A percentile compares a stretch with the other conserved stretches of the same genome.
These are phyloP conservation scores for Sporobolus alterniflorus DNA, from an alignment of 202 grass and related monocot species.

Conservation along the genomic window DNA sequence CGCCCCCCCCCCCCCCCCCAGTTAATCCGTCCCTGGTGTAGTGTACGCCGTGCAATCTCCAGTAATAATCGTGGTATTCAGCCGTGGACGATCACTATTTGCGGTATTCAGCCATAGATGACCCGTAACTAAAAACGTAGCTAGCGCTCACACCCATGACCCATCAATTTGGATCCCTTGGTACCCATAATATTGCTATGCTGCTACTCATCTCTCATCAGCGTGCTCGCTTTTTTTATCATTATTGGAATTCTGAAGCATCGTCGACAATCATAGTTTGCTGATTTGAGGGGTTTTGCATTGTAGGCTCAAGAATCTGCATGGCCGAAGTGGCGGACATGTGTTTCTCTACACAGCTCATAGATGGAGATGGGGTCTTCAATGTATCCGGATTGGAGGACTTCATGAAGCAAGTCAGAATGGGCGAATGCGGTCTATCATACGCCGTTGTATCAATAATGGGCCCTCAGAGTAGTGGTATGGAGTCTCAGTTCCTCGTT, in stretches of 20 bases:
- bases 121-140: not conserved
- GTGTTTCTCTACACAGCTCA: constrained; percentile 69
- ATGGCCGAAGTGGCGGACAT: constrained; percentile 69
- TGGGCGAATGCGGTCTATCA: constrained; percentile 81
- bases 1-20: too few species aligned
- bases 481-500: constrained; percentile 18
- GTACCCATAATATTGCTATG: constrained; percentile 27
- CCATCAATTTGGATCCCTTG: constrained; percentile 19
- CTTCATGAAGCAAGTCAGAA: constrained; percentile 81
- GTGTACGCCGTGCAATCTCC: constrained; percentile 43
- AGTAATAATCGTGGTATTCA: constrained; percentile 23
- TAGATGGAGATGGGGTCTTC: constrained; percentile 83
- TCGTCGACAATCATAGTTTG: not conserved
- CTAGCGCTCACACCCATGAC: not conserved
- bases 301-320: not conserved
- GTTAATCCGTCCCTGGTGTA: not conserved
- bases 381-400: constrained; percentile 67
- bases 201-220: constrained; percentile 9
- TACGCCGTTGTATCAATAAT: constrained; percentile 95
- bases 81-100: too few species aligned
- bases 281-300: not conserved
- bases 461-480: constrained; percentile 96
- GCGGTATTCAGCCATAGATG: constrained; percentile 25
- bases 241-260: not conserved
- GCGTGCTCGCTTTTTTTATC: constrained; percentile 30